Evolutionary conservation across 345 rosid species (phyloP).

Genomic region (Aethionema arabicum): DNA sequence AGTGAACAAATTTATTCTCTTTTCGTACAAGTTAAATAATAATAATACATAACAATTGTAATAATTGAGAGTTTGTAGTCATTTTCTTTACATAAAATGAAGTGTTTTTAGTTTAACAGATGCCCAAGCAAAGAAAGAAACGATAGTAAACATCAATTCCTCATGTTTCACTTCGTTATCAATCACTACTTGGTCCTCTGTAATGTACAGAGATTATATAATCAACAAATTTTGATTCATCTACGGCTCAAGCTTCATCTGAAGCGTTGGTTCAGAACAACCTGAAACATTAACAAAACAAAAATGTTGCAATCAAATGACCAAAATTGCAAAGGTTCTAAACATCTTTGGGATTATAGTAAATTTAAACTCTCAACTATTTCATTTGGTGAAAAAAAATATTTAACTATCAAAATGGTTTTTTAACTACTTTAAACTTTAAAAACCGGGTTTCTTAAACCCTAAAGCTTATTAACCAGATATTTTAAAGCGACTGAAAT

Average conservation of each 20-base stretch:
- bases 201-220: slow-evolving; percentile 32
- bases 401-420: too few relatives aligned
- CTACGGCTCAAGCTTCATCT: slow-evolving; percentile 40
- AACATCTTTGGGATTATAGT: too few relatives aligned
- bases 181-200: slow-evolving; percentile 40
- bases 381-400: too few relatives aligned
- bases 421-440: too few relatives aligned
- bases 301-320: background rate
- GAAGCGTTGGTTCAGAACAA: slow-evolving; percentile 44
- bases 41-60: slow-evolving; percentile 24
- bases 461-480: too few relatives aligned
- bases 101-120: slow-evolving; percentile 24
- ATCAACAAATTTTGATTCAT: slow-evolving; percentile 16
- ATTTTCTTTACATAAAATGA: slow-evolving; percentile 26
- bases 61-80: slow-evolving; percentile 34
- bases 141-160: slow-evolving; percentile 26
- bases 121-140: slow-evolving; percentile 37
- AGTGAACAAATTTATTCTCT: slow-evolving; percentile 14
- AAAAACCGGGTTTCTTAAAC: too few relatives aligned
- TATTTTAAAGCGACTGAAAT: too few relatives aligned
- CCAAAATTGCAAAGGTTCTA: too few relatives aligned
- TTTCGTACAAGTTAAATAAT: slow-evolving; percentile 22
- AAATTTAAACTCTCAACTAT: too few relatives aligned
- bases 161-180: slow-evolving; percentile 33
- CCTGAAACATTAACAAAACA: slow-evolving; percentile 26